phyloP scores from a whole-genome alignment of 495 filamentous ascomycete genomes.

The Annulohypoxylon bovei region DNA sequence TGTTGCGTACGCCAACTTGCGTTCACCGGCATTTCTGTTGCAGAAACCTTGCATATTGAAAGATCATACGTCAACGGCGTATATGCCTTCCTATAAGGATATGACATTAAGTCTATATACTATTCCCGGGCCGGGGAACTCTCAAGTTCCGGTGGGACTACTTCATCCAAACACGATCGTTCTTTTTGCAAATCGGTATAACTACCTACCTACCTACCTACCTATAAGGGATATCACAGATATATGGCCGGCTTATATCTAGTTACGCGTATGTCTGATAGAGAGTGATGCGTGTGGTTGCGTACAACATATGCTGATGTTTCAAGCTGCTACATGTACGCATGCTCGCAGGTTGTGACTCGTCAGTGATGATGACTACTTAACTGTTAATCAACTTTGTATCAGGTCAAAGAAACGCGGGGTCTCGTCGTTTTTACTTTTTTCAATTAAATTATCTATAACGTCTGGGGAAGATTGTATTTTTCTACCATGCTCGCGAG shows the following conservation, averaged over 20 bases:
- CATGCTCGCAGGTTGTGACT: constrained; percentile 7
- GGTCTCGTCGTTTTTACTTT: background rate
- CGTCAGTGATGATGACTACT: background rate
- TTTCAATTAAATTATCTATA: background rate
- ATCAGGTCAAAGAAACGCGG: background rate
- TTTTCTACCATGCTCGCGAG: background rate
- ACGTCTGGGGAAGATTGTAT: background rate
- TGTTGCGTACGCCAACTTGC: constrained; percentile 21
- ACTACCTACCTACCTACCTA: background rate
- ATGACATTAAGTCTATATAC: constrained; percentile 10
- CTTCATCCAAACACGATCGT: background rate
- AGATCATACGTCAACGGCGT: constrained; percentile 29
- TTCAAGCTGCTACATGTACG: constrained; percentile 15
- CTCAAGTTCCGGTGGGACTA: constrained; percentile 18
- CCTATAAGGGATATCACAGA: background rate
- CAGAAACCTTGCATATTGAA: constrained; percentile 27
- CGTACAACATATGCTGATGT: constrained; percentile 27
- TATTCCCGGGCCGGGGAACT: background rate
- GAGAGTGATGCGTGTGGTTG: constrained; percentile 1
- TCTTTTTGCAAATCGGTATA: background rate
- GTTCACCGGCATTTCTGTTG: constrained; percentile 20
- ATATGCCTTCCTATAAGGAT: constrained; percentile 7
- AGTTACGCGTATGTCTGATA: constrained; percentile 16
- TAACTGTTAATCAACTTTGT: background rate
- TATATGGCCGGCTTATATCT: background rate